phyloP scores from a whole-genome alignment of 2,329 filamentous ascomycete genomes.

The Diatrype stigma region DNA sequence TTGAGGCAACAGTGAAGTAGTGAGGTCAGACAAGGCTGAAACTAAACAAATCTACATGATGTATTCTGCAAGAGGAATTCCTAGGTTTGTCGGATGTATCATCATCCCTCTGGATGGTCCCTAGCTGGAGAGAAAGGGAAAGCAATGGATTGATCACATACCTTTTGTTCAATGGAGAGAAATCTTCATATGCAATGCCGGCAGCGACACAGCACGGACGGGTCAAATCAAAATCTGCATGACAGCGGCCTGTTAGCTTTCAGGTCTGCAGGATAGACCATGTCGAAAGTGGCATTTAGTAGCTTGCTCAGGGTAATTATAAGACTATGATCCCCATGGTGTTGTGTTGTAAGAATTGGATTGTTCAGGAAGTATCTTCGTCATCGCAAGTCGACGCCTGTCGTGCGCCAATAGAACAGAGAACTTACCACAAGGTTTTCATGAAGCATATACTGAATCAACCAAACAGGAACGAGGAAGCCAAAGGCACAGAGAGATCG shows the following conservation, averaged over 20 bases:
- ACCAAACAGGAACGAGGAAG: neutral
- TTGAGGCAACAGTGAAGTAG: conserved; percentile 17
- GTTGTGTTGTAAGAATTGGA: conserved; percentile 59
- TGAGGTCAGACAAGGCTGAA: conserved; percentile 65
- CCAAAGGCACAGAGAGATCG: neutral
- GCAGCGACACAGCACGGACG: neutral
- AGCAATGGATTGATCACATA: conserved; percentile 26
- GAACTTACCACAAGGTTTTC: neutral
- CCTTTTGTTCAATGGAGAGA: conserved; percentile 37
- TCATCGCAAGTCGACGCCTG: conserved; percentile 32
- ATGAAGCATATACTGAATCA: no score
- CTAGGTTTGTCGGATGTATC: conserved; percentile 56
- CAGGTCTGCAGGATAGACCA: neutral
- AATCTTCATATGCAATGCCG: neutral
- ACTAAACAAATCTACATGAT: conserved; percentile 63
- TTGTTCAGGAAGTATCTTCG: conserved; percentile 49
- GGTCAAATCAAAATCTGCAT: neutral
- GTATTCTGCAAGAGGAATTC: conserved; percentile 67
- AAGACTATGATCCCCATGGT: conserved; percentile 52
- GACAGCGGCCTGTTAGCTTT: conserved; percentile 11
- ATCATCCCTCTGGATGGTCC: conserved; percentile 45
- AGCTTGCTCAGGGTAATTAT: conserved; percentile 54
- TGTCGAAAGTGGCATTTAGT: neutral
- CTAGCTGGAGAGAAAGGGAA: conserved; percentile 4
- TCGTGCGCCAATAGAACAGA: neutral